Percentiles rank a stretch among this genome's conserved stretches.
These are phyloP conservation scores for Entomortierella lignicola DNA, from an alignment of 192 early-diverging fungal species.

Conservation along the genomic window DNA sequence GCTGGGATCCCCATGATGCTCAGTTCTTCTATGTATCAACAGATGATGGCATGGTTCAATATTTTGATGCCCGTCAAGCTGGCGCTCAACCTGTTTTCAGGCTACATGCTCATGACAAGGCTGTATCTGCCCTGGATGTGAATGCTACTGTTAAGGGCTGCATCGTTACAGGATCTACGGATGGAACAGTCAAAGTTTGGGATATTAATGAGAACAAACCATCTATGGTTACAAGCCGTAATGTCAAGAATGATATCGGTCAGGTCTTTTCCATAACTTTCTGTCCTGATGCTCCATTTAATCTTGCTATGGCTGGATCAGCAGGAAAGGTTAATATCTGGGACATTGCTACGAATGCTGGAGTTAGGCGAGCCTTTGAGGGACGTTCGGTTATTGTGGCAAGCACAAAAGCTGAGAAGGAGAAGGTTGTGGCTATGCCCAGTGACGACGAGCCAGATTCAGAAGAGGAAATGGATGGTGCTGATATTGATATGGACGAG, in stretches of 20 bases:
- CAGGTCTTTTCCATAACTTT: constrained; percentile 90
- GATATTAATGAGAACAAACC: constrained; percentile 79
- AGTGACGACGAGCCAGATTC: constrained; percentile 51
- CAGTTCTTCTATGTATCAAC: constrained; percentile 84
- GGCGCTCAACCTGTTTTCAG: constrained; percentile 78
- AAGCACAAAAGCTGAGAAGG: constrained; percentile 31
- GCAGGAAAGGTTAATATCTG: constrained; percentile 92
- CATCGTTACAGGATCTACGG: constrained; percentile 91
- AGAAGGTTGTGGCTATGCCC: constrained; percentile 42
- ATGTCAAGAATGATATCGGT: constrained; percentile 55
- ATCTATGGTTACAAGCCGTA: constrained; percentile 84
- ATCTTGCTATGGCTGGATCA: constrained; percentile 88
- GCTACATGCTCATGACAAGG: constrained; percentile 92
- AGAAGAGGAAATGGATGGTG: constrained; percentile 55
- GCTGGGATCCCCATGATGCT: constrained; percentile 91
- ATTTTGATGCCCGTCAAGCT: constrained; percentile 79
- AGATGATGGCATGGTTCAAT: constrained; percentile 92
- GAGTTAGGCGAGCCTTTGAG: constrained; percentile 77
- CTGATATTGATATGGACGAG: constrained; percentile 52
- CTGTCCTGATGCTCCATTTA: constrained; percentile 93
- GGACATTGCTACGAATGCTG: constrained; percentile 92
- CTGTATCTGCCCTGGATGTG: constrained; percentile 90
- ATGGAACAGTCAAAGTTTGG: constrained; percentile 96
- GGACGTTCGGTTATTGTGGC: constrained; percentile 52
- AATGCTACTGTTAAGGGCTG: constrained; percentile 81